Base-by-base conservation (phyloP, 495 filamentous ascomycete species). In the Pyrenula massariospora region DNA sequence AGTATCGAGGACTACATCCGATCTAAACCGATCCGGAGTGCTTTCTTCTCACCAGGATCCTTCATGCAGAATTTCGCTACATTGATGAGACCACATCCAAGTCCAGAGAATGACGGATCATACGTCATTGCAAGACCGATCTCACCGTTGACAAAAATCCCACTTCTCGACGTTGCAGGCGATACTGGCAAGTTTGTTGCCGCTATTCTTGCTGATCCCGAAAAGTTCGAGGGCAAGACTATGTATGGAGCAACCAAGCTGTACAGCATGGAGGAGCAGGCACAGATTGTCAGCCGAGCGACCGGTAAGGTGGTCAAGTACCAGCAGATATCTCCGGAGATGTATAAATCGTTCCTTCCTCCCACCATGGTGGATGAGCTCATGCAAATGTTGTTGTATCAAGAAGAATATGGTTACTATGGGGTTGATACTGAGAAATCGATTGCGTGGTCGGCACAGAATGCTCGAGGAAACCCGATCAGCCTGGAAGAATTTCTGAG, bases 401-500 rank as follows among this genome's bases (percentile, higher is more conserved):
- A 80, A 55, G 65, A 73, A 24, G 70, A 77, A 2, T 74, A 65
- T 58, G 78, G 77, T 1, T 82, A 83, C 57, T 82, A 75, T n/a
- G n/a, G n/a, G n/a, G n/a, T n/a, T n/a, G n/a, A n/a, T n/a, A n/a
- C n/a, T n/a, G n/a, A n/a, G n/a, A n/a, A n/a, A n/a, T n/a, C n/a
- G n/a, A n/a, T n/a, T n/a, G n/a, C n/a, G n/a, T n/a, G n/a, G n/a
- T n/a, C n/a, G n/a, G n/a, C n/a, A n/a, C n/a, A n/a, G n/a, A n/a
- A n/a, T n/a, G n/a, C n/a, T n/a, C n/a, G n/a, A n/a, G n/a, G n/a
- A n/a, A n/a, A n/a, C n/a, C n/a, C n/a, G n/a, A n/a, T n/a, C n/a
- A n/a, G n/a, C n/a, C n/a, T n/a, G n/a, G n/a, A n/a, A n/a, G n/a
- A n/a, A n/a, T n/a, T n/a, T n/a, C n/a, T n/a, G n/a, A n/a, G n/a